Conservation (phyloP, 139 green algal species). For the Asterochloris sp. region DNA sequence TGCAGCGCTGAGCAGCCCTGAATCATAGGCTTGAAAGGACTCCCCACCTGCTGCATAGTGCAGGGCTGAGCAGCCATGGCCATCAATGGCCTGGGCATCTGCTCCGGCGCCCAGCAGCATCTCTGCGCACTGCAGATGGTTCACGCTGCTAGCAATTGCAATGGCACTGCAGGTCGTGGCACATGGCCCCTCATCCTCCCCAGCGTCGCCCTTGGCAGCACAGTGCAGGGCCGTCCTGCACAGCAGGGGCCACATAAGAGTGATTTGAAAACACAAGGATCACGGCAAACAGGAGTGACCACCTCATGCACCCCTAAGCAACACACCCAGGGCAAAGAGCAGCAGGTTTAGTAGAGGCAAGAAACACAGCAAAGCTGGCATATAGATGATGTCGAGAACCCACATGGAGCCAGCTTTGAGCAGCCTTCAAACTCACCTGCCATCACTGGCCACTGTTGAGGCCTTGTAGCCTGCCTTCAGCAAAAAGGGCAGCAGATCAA, state of each 20-base stretch:
- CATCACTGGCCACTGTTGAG: conserved; percentile 19
- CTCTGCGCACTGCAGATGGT: conserved; percentile 21
- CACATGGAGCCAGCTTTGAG: too few species aligned
- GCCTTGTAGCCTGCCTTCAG: conserved; percentile 43
- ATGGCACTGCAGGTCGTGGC: not conserved
- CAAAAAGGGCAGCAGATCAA: conserved; percentile 28
- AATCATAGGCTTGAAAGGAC: not conserved
- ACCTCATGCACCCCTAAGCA: too few species aligned
- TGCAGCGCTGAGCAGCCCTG: not conserved
- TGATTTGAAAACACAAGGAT: too few species aligned
- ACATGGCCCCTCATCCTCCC: not conserved
- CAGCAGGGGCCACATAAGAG: not conserved
- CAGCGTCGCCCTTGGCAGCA: conserved; percentile 20
- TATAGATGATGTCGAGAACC: too few species aligned
- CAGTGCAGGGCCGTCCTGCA: conserved; percentile 42
- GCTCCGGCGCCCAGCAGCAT: conserved; percentile 28
- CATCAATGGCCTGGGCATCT: conserved; percentile 22
- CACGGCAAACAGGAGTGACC: too few species aligned
- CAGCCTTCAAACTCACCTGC: conserved; percentile 1
- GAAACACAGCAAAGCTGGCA: too few species aligned
- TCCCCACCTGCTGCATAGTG: conserved; percentile 36
- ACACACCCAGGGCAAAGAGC: too few species aligned
- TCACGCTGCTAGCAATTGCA: conserved; percentile 5
- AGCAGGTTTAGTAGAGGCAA: too few species aligned
- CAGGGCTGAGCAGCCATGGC: conserved; percentile 26